These are phyloP conservation scores for Arthrobotrys sinensis DNA, from an alignment of 2,329 filamentous ascomycete species.

Conservation along the genomic window DNA sequence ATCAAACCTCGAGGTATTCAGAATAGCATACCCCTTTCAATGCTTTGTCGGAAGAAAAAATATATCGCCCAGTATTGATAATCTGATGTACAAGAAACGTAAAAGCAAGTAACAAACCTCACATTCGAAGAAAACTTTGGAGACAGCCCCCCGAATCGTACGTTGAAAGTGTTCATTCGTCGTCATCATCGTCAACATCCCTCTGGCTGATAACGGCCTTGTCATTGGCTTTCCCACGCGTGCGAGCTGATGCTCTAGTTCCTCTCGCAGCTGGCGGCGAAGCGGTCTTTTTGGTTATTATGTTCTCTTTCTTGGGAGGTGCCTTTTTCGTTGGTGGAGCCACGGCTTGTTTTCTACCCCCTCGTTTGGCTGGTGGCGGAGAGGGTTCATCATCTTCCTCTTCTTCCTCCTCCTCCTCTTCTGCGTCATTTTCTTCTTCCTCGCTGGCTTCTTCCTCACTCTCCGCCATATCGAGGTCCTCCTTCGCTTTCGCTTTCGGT, in stretches of 20 bases:
- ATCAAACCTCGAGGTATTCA: constrained; percentile 25
- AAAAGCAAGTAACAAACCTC: constrained; percentile 26
- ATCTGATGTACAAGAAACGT: constrained; percentile 26
- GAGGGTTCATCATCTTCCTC: constrained; percentile 59
- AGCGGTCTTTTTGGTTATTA: constrained; percentile 19
- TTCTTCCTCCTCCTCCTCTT: constrained; percentile 60
- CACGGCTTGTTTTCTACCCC: constrained; percentile 37
- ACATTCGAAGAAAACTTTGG: constrained; percentile 2
- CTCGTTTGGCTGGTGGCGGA: too few relatives aligned
- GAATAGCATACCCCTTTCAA: constrained; percentile 26
- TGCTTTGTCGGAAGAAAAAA: constrained; percentile 8
- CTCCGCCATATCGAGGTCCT: constrained; percentile 50
- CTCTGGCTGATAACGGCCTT: constrained; percentile 56
- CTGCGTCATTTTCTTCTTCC: constrained; percentile 34
- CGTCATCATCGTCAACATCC: constrained; percentile 47
- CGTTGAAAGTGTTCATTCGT: constrained; percentile 34
- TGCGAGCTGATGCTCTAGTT: constrained; percentile 53
- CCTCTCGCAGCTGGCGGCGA: constrained; percentile 40
- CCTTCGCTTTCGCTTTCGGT: constrained; percentile 49
- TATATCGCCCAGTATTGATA: constrained; percentile 25
- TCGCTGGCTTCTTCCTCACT: constrained; percentile 34
- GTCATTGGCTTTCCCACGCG: constrained; percentile 50
- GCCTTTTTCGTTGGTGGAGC: constrained; percentile 43
- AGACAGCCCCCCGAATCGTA: constrained; percentile 37
- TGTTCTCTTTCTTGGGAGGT: constrained; percentile 49